Percentiles rank a stretch among this genome's conserved stretches.
These are phyloP conservation scores for Gossypium bickii DNA, from an alignment of 345 rosid genomes.

Conservation along the genomic window DNA sequence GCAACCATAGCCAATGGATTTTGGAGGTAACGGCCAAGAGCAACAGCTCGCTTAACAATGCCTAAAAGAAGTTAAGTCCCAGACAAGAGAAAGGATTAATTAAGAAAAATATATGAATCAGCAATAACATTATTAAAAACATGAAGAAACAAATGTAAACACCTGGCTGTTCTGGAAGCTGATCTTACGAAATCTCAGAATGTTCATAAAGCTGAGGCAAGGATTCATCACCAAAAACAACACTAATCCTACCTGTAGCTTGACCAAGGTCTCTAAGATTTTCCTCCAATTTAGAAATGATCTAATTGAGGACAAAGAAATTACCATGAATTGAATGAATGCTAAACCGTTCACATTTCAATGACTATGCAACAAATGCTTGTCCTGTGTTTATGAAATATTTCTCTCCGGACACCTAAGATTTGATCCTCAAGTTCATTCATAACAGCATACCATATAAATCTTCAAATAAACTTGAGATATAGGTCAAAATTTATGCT, in stretches of 20 bases:
- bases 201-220: constrained; percentile 84
- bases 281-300: constrained; percentile 86
- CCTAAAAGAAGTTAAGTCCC: constrained; percentile 31
- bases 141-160: constrained; percentile 2
- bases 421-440: background rate
- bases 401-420: background rate
- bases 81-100: background rate
- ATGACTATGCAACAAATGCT: background rate
- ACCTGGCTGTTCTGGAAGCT: constrained; percentile 79
- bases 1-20: constrained; percentile 89
- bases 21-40: constrained; percentile 90
- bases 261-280: constrained; percentile 86
- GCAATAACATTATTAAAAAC: background rate
- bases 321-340: background rate
- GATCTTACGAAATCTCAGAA: constrained; percentile 84
- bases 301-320: constrained; percentile 37
- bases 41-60: constrained; percentile 87
- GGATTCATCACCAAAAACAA: constrained; percentile 90
- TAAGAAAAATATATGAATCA: background rate
- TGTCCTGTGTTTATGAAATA: background rate
- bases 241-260: constrained; percentile 70
- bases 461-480: background rate
- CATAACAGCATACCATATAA: background rate
- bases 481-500: background rate
- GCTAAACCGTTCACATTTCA: background rate